phyloP scores from a whole-genome alignment of 2,329 filamentous ascomycete species.

The Akanthomyces uredinophilus region DNA sequence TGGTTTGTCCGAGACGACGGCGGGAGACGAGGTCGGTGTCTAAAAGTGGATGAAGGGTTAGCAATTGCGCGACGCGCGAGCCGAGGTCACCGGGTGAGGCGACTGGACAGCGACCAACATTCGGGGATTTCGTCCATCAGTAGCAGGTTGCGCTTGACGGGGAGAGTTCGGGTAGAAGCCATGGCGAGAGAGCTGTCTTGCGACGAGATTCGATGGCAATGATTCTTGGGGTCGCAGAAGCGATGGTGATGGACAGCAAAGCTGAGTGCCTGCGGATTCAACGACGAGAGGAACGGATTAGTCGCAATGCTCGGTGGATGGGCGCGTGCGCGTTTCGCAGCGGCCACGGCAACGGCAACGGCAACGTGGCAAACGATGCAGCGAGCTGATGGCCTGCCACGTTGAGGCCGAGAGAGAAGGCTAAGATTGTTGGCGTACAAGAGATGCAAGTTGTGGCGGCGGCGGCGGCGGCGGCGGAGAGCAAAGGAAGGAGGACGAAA shows the following conservation, averaged over 20 bases:
- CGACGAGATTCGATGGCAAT: not conserved
- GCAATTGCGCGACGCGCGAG: slow-evolving; percentile 10
- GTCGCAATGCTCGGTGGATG: not conserved
- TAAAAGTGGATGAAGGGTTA: slow-evolving; percentile 29
- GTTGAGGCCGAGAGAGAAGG: not conserved
- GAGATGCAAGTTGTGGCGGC: not conserved
- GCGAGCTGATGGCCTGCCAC: not conserved
- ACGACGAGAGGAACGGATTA: not conserved
- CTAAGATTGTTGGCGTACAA: slow-evolving; percentile 1
- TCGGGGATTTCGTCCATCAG: slow-evolving; percentile 55
- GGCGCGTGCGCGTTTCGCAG: slow-evolving; percentile 5
- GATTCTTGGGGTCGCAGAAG: not conserved
- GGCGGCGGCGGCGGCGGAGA: not conserved
- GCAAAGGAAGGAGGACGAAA: not conserved
- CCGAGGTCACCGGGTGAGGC: slow-evolving; percentile 19
- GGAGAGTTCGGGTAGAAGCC: slow-evolving; percentile 38
- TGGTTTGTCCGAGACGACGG: slow-evolving; percentile 87
- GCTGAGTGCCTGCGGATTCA: slow-evolving; percentile 3
- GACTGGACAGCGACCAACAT: slow-evolving; percentile 15
- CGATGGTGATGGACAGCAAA: not conserved
- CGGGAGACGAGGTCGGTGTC: slow-evolving; percentile 72
- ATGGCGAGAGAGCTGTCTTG: not conserved
- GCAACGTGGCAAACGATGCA: not conserved
- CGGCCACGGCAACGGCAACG: not conserved
- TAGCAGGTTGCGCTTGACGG: slow-evolving; percentile 56